phyloP scores from a whole-genome alignment of 257 asterid species.

The Nicotiana undulata region DNA sequence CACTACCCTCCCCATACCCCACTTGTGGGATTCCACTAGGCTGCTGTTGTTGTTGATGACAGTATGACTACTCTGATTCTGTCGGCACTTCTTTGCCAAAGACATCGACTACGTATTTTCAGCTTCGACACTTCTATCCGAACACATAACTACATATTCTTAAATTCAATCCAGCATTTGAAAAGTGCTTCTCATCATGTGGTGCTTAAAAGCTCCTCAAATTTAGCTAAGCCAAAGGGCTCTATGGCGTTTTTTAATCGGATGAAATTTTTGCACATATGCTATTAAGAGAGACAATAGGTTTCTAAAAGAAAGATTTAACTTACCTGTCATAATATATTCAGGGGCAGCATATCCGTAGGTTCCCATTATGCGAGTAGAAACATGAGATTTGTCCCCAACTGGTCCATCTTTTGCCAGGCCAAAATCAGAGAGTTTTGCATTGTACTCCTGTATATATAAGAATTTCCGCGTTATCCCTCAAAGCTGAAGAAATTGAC shows the following conservation, averaged over 20 bases:
- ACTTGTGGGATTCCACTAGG: no score
- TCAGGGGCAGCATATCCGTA: constrained; percentile 77
- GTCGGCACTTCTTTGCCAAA: not conserved
- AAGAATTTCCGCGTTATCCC: not conserved
- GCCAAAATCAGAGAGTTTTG: constrained; percentile 76
- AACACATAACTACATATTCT: not conserved
- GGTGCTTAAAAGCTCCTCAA: not conserved
- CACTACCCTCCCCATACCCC: no score
- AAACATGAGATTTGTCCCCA: constrained; percentile 84
- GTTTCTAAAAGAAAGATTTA: not conserved
- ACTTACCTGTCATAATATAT: constrained; percentile 63
- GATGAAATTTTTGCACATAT: not conserved
- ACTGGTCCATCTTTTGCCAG: constrained; percentile 83
- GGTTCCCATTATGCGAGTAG: constrained; percentile 84
- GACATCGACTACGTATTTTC: not conserved
- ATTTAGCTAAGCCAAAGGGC: not conserved
- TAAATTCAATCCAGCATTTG: not conserved
- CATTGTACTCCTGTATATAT: constrained; percentile 55
- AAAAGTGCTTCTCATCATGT: not conserved
- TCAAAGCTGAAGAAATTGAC: not conserved
- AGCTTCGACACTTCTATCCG: not conserved
- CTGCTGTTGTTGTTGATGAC: not conserved
- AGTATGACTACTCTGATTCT: not conserved
- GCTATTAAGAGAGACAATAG: not conserved
- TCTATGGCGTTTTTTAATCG: not conserved